Conservation (phyloP, 2,329 filamentous ascomycete genomes). For the Penicillium expansum region DNA sequence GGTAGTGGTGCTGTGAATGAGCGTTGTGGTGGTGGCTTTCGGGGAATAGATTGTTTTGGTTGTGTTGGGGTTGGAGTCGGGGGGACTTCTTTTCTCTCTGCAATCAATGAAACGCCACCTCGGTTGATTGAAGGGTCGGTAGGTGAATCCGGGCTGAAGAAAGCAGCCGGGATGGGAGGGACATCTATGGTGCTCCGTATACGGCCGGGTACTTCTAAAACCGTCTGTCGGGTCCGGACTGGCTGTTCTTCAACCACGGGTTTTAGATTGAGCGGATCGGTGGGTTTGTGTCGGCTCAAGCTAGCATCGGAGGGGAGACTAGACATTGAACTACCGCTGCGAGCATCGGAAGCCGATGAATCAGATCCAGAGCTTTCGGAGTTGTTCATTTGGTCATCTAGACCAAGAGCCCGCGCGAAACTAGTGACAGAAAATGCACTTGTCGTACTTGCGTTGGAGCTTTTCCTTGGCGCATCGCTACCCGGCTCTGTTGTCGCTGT, state of each 20-base stretch:
- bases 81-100: slow-evolving; percentile 16
- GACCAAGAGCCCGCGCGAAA: slow-evolving; percentile 39
- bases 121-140: slow-evolving; percentile 47
- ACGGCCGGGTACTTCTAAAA: slow-evolving; percentile 38
- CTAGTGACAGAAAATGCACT: slow-evolving; percentile 38
- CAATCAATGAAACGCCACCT: slow-evolving; percentile 39
- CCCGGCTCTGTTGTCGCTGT: slow-evolving; percentile 14
- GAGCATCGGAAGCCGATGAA: slow-evolving; percentile 59
- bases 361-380: slow-evolving; percentile 64
- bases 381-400: slow-evolving; percentile 63
- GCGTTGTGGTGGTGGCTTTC: slow-evolving; percentile 26
- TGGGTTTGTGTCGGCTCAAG: slow-evolving; percentile 30
- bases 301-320: slow-evolving; percentile 51
- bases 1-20: slow-evolving; percentile 36
- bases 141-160: slow-evolving; percentile 46
- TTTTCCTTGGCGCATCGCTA: slow-evolving; percentile 20
- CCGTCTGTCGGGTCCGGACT: slow-evolving; percentile 17
- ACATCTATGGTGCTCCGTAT: slow-evolving; percentile 27
- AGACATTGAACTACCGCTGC: slow-evolving; percentile 61
- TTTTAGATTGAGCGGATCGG: slow-evolving; percentile 48
- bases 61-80: slow-evolving; percentile 7
- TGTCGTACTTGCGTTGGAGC: slow-evolving; percentile 32
- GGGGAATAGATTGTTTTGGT: slow-evolving; percentile 20
- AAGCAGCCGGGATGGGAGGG: slow-evolving; percentile 31
- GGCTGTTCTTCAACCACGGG: too few species aligned